Base-by-base conservation (phyloP, 345 rosid genomes). In the Eucalyptus decipiens region DNA sequence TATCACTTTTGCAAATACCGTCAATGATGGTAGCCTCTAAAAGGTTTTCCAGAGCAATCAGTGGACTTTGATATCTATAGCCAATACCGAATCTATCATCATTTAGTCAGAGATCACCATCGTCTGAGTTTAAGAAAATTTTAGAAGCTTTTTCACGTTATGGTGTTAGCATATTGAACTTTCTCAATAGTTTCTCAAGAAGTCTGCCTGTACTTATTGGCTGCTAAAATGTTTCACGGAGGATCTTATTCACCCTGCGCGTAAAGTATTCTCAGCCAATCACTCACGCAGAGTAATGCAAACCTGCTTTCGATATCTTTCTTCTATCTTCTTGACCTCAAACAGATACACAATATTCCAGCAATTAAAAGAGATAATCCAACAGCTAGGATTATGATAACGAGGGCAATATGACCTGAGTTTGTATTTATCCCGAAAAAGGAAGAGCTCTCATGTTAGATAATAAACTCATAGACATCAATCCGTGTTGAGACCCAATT, bases 1-100 rank as follows among this genome's bases (percentile, higher is more conserved):
- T 87, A 94, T 14, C 95, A 90, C 95, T 97, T 88, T 95, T 96
- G n/a, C n/a, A n/a, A n/a, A n/a, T n/a, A n/a, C n/a, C n/a, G n/a
- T n/a, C n/a, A n/a, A n/a, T n/a, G n/a, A n/a, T n/a, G 69, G 34
- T 13, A 62, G 34, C 34, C 69, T 13, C 8, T 62, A 13, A 62
- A 62, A 62, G 69, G 34, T 62, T 62, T 54, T 62, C 9, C 17
- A 62, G 69, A 62, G 9, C 34, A 28, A 30, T 30, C 69, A 30
- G 34, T 62, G 69, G 8, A 62, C 69, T 28, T 4, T 6, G 42
- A 34, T 72, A 37, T 11, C 28, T 21, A 5, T 72, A 0, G 45
- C 45, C 16, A 3, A 0, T 72, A 9, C 24, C 21, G 43, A 69
- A 34, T 69, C 43, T 69, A 4, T 34, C 40, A n/a, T 67, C 40